A percentile compares a stretch with the other conserved stretches of the same genome.
These are phyloP conservation scores for Atkinsonella hypoxylon DNA, from an alignment of 2,329 filamentous ascomycete genomes.

Conservation along the genomic window DNA sequence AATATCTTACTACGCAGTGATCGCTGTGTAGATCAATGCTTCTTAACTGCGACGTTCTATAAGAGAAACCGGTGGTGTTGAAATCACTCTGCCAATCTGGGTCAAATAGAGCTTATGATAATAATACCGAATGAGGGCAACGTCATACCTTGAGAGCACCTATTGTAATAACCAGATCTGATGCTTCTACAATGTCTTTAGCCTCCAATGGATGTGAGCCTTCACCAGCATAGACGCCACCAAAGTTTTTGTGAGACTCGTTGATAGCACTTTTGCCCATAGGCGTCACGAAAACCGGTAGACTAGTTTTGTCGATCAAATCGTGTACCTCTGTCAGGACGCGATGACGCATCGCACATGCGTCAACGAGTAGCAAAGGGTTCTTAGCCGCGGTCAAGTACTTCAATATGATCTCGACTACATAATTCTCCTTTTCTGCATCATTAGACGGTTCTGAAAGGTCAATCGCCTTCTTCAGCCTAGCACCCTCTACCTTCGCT, in stretches of 20 bases:
- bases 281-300: constrained; percentile 78
- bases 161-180: constrained; percentile 60
- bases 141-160: constrained; percentile 43
- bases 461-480: constrained; percentile 60
- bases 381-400: constrained; percentile 61
- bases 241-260: constrained; percentile 63
- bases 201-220: constrained; percentile 56
- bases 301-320: constrained; percentile 57
- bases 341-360: constrained; percentile 67
- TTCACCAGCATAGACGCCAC: constrained; percentile 75
- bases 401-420: constrained; percentile 67
- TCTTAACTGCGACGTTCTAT: constrained; percentile 62
- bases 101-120: not conserved
- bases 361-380: constrained; percentile 72
- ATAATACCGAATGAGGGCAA: not conserved
- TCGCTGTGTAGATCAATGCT: constrained; percentile 74
- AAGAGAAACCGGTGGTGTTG: constrained; percentile 74
- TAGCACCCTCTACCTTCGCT: constrained; percentile 61
- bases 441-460: constrained; percentile 54
- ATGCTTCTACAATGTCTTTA: constrained; percentile 50
- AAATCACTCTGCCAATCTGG: constrained; percentile 49
- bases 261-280: constrained; percentile 83
- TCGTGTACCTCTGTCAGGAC: constrained; percentile 61
- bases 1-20: constrained; percentile 61
- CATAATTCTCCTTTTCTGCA: constrained; percentile 61